Evolutionary conservation across 106 monocot species (phyloP).

Genomic region (Allium fistulosum): DNA sequence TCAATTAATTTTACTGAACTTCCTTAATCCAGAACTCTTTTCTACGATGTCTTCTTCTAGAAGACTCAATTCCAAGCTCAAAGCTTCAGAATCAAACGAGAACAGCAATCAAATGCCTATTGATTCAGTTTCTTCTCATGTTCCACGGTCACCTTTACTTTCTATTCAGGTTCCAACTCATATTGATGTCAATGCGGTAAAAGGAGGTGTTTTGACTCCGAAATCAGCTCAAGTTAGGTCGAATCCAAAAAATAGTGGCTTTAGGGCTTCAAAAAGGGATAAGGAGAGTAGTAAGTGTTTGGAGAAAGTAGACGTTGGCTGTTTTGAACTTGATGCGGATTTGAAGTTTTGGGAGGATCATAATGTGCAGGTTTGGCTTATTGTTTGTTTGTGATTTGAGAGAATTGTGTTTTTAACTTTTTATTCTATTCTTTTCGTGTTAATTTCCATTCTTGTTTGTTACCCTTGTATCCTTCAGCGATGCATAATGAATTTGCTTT

Average conservation of each 20-base stretch:
- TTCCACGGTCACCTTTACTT: slow-evolving; percentile 27
- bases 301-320: slow-evolving; percentile 20
- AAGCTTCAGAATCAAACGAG: slow-evolving; percentile 20
- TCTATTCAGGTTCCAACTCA: slow-evolving; percentile 49
- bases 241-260: slow-evolving; percentile 7
- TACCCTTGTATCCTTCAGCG: not conserved
- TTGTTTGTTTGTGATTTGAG: not conserved
- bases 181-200: slow-evolving; percentile 5
- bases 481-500: not conserved
- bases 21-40: not conserved
- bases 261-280: slow-evolving; percentile 14
- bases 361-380: slow-evolving; percentile 52
- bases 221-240: slow-evolving; percentile 24
- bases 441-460: too few relatives aligned
- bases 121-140: slow-evolving; percentile 1
- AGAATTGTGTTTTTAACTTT: not conserved
- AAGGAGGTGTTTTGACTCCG: slow-evolving; percentile 6
- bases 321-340: slow-evolving; percentile 64
- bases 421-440: not conserved
- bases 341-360: slow-evolving; percentile 66
- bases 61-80: slow-evolving; percentile 8
- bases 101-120: slow-evolving; percentile 13
- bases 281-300: slow-evolving; percentile 3
- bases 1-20: not conserved
- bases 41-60: slow-evolving; percentile 12